Conservation (phyloP, 2,329 filamentous ascomycete species). For the Chrysosporium keratinophilum region DNA sequence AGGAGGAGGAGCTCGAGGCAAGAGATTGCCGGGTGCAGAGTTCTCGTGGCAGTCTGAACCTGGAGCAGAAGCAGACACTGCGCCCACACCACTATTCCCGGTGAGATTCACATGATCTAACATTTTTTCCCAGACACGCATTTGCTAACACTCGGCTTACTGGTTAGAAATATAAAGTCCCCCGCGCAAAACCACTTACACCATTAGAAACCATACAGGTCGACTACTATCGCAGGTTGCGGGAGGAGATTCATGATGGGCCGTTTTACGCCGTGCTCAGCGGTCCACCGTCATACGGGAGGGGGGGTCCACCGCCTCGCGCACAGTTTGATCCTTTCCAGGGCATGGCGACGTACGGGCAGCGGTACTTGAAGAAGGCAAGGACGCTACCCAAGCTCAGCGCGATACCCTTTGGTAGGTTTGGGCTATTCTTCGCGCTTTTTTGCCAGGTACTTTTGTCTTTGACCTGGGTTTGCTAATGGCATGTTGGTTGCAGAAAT, state of each 20-base stretch:
- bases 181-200: slow-evolving; percentile 26
- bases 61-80: slow-evolving; percentile 33
- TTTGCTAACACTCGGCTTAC: not conserved
- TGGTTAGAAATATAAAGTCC: slow-evolving; percentile 31
- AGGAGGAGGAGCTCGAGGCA: slow-evolving; percentile 30
- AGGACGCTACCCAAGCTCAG: slow-evolving; percentile 46
- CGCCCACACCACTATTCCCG: slow-evolving; percentile 40
- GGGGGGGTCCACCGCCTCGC: slow-evolving; percentile 32
- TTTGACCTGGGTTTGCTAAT: not conserved
- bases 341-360: slow-evolving; percentile 51
- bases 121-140: not conserved
- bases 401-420: slow-evolving; percentile 46
- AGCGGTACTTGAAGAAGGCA: slow-evolving; percentile 48
- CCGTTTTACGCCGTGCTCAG: slow-evolving; percentile 49
- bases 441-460: not conserved
- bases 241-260: slow-evolving; percentile 48
- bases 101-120: slow-evolving; percentile 24
- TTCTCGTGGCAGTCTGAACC: slow-evolving; percentile 34
- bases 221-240: slow-evolving; percentile 42
- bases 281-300: slow-evolving; percentile 29
- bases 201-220: slow-evolving; percentile 40
- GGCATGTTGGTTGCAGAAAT: slow-evolving; percentile 34
- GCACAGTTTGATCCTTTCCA: slow-evolving; percentile 51
- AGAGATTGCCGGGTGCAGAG: slow-evolving; percentile 33
- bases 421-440: not conserved